Percentiles rank a stretch among this genome's conserved stretches.
Conservation (phyloP, 1,284 basidiomycete genomes). For the Cutaneotrichosporon cyanovorans region DNA sequence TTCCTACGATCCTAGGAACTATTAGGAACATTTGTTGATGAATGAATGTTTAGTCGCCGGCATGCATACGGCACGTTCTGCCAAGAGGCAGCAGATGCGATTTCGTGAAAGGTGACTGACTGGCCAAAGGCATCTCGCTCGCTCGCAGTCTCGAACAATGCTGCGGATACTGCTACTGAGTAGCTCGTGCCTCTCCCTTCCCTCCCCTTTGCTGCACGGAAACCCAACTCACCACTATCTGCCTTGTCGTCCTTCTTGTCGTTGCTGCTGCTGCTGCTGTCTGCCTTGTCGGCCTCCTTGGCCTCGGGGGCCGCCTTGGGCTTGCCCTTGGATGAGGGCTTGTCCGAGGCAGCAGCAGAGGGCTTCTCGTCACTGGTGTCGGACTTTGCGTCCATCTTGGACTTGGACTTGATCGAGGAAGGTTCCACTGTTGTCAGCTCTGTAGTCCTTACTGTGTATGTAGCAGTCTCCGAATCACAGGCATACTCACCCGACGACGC, state of each 20-base stretch:
- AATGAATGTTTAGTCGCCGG: too few species aligned
- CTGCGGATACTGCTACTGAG: too few species aligned
- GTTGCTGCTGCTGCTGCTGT: neutral
- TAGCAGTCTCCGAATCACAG: neutral
- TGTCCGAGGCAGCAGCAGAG: neutral
- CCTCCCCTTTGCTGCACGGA: too few species aligned
- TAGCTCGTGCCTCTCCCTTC: too few species aligned
- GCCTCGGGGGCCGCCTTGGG: neutral
- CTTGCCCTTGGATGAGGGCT: neutral
- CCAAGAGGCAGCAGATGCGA: too few species aligned
- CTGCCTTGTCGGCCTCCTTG: constrained; percentile 1
- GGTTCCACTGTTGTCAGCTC: neutral
- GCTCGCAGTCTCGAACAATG: too few species aligned
- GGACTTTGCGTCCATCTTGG: constrained; percentile 5
- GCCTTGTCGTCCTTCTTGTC: constrained; percentile 7
- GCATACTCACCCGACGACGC: constrained; percentile 9
- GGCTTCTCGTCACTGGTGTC: constrained; percentile 7
- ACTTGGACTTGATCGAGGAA: neutral
- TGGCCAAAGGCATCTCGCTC: too few species aligned
- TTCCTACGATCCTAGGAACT: too few species aligned
- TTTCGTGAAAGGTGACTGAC: too few species aligned
- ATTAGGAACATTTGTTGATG: too few species aligned
- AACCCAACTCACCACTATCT: constrained; percentile 5
- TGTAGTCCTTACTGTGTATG: neutral
- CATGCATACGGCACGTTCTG: too few species aligned